Conservation (phyloP, 768 basidiomycete species). For the Phlegmacium glaucopus region DNA sequence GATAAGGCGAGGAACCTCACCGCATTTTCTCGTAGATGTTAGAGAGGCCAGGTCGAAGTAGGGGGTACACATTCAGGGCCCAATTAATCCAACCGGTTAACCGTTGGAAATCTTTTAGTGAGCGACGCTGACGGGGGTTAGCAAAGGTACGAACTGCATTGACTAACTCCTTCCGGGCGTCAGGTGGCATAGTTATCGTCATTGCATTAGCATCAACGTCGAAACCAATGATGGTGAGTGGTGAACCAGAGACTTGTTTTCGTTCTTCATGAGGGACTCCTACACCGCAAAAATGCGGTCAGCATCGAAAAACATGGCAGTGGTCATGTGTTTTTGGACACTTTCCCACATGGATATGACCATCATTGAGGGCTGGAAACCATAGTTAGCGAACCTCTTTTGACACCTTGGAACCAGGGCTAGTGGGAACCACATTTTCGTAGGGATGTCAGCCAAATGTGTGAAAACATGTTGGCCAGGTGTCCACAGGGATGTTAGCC, state of each 20-base stretch:
- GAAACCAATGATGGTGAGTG: slow-evolving; percentile 36
- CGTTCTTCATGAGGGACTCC: slow-evolving; percentile 32
- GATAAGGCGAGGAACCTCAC: not conserved
- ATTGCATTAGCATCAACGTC: slow-evolving; percentile 26
- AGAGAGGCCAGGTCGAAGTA: slow-evolving; percentile 1
- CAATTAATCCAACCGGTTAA: slow-evolving; percentile 12
- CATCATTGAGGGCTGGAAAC: no score
- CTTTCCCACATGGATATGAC: no score
- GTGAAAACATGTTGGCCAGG: no score
- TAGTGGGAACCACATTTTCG: no score
- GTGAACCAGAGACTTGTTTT: slow-evolving; percentile 34
- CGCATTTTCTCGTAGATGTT: slow-evolving; percentile 3
- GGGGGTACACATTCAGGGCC: slow-evolving; percentile 7
- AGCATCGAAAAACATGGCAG: no score
- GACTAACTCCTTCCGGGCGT: not conserved
- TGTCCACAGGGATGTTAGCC: no score
- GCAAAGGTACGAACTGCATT: not conserved
- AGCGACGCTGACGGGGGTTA: not conserved
- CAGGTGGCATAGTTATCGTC: slow-evolving; percentile 20
- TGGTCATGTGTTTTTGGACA: no score
- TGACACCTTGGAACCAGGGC: no score
- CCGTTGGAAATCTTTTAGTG: not conserved
- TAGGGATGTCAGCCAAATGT: no score
- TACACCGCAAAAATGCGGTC: no score
- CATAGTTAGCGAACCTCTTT: no score